Evolutionary conservation across 805 yeast species (phyloP), one percentile per base, ranked within the genome.

Genomic region (Citeromyces matritensis): DNA sequence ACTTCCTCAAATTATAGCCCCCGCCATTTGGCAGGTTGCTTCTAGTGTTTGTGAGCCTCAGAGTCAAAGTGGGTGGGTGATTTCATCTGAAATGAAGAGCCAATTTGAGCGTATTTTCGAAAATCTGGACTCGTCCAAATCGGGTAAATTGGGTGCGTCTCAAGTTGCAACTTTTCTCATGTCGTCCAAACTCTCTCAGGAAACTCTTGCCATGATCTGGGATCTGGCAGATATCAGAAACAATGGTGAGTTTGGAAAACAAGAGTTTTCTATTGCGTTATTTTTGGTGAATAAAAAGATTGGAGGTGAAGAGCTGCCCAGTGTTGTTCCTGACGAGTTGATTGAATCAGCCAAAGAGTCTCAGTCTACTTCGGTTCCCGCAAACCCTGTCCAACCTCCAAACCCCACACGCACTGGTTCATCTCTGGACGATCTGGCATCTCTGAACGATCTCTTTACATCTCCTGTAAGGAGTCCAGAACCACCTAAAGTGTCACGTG

Each of bases 191-290:
- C 67, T 91, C 37, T 67, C 75, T 32, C 95, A 86, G 45, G 86
- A 82, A 32, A 74, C 72, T 13, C 65, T 91, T 39, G 98, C 97
- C 2, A 58, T 72, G 15, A 74, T 88, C 27, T 91, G 99, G 99
- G 98, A 91, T 54, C 63, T 91, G 42, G 73, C 97, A 7, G 96
- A 91, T 50, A 66, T 84, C 38, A 79, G 82, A 41, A 84, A 84
- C 51, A 72, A 81, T 28, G 96, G 95, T 15, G 66, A 66, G 27
- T 84, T 91, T 47, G 65, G 82, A 30, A 72, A 68, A 44, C 63
- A 71, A 40, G 98, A 91, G 51, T 91, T 91, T 51, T 75, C 93
- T 3, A 77, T 91, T 47, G 96, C 97, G 11, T 78, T 91, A 83
- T 88, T 77, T 48, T 66, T 91, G 41, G 91, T 91, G 6, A 93